Percentiles rank a stretch among this genome's conserved stretches.
These are phyloP conservation scores for Podila epigama DNA, from an alignment of 192 early-diverging fungal species.

Conservation along the genomic window DNA sequence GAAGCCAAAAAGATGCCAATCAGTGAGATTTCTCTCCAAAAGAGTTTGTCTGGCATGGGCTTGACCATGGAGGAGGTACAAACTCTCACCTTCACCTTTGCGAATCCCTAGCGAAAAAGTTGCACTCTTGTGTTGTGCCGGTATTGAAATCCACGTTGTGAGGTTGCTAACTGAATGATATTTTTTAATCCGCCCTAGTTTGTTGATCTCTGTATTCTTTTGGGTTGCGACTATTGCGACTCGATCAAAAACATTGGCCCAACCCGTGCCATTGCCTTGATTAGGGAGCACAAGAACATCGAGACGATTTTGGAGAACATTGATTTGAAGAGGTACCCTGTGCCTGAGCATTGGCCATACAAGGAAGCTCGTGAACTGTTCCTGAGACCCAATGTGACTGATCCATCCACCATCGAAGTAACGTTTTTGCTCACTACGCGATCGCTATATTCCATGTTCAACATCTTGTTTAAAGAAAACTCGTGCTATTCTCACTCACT, in stretches of 20 bases:
- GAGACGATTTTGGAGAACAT: slow-evolving; percentile 81
- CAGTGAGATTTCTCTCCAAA: slow-evolving; percentile 83
- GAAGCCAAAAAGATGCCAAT: slow-evolving; percentile 92
- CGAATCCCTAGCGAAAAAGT: too few relatives aligned
- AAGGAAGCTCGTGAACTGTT: slow-evolving; percentile 91
- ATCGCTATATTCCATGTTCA: not conserved
- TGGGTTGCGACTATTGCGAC: slow-evolving; percentile 98
- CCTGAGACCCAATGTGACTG: slow-evolving; percentile 76
- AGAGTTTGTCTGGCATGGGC: slow-evolving; percentile 81
- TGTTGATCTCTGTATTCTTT: slow-evolving; percentile 95
- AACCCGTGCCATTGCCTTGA: slow-evolving; percentile 78
- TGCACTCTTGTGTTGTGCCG: too few relatives aligned
- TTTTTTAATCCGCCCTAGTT: slow-evolving; percentile 63
- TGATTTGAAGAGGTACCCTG: slow-evolving; percentile 78
- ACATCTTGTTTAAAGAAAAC: not conserved
- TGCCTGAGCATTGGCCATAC: slow-evolving; percentile 92
- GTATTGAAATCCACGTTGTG: too few relatives aligned
- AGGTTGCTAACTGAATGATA: too few relatives aligned
- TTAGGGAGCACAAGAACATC: slow-evolving; percentile 84
- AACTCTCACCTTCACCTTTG: not conserved
- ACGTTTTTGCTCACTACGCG: not conserved
- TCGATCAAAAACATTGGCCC: slow-evolving; percentile 95
- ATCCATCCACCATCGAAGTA: slow-evolving; percentile 76
- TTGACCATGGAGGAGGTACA: slow-evolving; percentile 75
- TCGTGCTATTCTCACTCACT: too few relatives aligned